Base-by-base conservation (phyloP, 768 basidiomycete genomes). In the Dioszegia crocea region DNA sequence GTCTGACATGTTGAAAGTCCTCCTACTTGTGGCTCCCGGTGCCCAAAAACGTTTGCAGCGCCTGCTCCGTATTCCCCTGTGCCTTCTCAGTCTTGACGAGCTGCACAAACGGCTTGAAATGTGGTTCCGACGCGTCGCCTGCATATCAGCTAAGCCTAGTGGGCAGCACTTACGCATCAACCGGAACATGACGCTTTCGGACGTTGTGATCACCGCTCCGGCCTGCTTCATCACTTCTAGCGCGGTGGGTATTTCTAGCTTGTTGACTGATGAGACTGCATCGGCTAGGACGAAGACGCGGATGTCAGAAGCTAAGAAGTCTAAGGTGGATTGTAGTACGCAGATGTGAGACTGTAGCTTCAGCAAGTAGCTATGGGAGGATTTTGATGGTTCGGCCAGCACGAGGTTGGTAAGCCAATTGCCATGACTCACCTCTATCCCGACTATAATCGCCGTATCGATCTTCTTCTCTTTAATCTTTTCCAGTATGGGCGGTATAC, bases 251-350 rank as follows among this genome's bases (percentile, higher is more conserved):
- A 91, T 81, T 73, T 96, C 92, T 61, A 86, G 86, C 46, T 81
- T 80, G 77, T 91, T 89, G 64, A 83, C 86, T 29, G 86, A 88
- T 2, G 88, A 90, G 16, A 93, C 85, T 16, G 86, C 90, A 68
- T 96, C 91, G 1, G 88, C 89, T 23, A 91, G 78, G 38, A 92
- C 81, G 73, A 88, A 84, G 5, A 88, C 84, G 59, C 81, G 73
- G 26, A 51, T 48, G 1, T 54, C 59, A 0, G 33, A 23, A 17
- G 64, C 57, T 24, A 76, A 75, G 12, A 94, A 81, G 60, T 87
- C 85, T 17, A 92, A 78, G 0, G 86, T 81, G 0, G 90, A 88
- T 75, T 94, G 91, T 5, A 91, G 81, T 9, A 94, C 84, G 69
- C 92, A 96, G 60, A 96, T 84, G 67, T 94, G 92, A 16, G 88